Base-by-base conservation (phyloP, 352 stramenopile species). In the Pythium graminicola region DNA sequence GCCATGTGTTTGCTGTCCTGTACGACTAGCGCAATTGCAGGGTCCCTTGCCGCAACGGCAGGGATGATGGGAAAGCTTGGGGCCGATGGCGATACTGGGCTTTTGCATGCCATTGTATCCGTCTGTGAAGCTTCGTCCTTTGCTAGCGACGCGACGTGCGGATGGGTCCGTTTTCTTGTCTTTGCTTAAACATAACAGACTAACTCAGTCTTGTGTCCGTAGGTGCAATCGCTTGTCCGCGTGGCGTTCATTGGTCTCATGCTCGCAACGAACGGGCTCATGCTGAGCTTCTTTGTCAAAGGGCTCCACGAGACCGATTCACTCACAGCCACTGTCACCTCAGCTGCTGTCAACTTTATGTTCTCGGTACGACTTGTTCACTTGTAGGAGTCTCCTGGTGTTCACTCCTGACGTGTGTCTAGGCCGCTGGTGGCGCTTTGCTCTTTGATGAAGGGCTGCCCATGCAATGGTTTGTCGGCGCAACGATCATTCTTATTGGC, bases 221-320 rank as follows among this genome's bases (percentile, higher is more conserved):
- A 76, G 64, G 11, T 71, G 2, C 57, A 62, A 24, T 60, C 55
- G 23, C 28, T 72, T 4, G 50, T 69, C 16, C 82, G 77, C n/a
- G 43, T 81, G 2, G 33, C 64, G 22, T 86, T 75, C 51, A 73
- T 93, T 22, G 66, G 40, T 0, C 64, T 86, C 13, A 93, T 93
- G 82, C 67, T 93, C 32, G 62, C 50, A 14, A 72, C 69, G 8
- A 91, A 93, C 47, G 72, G 63, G 0, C 45, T 89, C 40, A 93
- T 93, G 82, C 71, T 93, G 44, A 72, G 64, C 57, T 90, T 67
- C 64, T 93, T 93, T 42, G 76, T 93, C 51, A 77, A 85, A 22
- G 80, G 80, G 0, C 58, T 93, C 1, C 82, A 93, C 33, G 80
- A 91, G 62, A 91, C 82, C 13, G 82, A 93, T 64, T 93, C 82